Percentiles rank a stretch among this genome's conserved stretches.
These are phyloP conservation scores for Chalciporus piperatus DNA, from an alignment of 768 basidiomycete species.

Conservation along the genomic window DNA sequence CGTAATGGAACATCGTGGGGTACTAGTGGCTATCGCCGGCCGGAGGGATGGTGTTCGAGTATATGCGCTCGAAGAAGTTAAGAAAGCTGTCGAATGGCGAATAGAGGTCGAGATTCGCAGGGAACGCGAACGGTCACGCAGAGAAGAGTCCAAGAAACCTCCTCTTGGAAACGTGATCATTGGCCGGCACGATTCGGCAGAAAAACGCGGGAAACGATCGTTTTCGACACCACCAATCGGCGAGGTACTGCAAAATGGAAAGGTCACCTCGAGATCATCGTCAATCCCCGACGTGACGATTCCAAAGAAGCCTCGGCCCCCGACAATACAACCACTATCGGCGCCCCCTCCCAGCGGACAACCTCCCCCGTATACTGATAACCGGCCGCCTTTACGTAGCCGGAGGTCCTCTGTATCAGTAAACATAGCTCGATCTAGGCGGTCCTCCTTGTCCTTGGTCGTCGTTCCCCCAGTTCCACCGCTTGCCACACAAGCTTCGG, in stretches of 20 bases:
- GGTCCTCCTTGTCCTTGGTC: conserved; percentile 59
- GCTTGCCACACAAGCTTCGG: conserved; percentile 31
- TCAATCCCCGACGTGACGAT: conserved; percentile 11
- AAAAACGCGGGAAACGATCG: conserved; percentile 48
- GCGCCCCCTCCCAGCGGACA: conserved; percentile 40
- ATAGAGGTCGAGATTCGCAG: conserved; percentile 76
- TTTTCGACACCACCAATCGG: conserved; percentile 48
- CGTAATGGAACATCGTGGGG: conserved; percentile 89
- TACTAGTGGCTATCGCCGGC: conserved; percentile 87
- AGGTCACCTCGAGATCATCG: conserved; percentile 19
- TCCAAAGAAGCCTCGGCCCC: conserved; percentile 27
- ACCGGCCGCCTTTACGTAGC: conserved; percentile 34
- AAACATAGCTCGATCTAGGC: conserved; percentile 43
- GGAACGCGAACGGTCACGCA: conserved; percentile 68
- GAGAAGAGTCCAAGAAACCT: conserved; percentile 62
- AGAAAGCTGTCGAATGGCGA: conserved; percentile 84
- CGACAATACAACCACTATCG: conserved; percentile 23
- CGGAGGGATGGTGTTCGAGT: conserved; percentile 84
- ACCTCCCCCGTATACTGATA: conserved; percentile 63
- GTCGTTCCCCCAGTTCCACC: conserved; percentile 39
- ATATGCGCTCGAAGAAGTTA: conserved; percentile 84
- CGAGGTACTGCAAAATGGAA: conserved; percentile 20
- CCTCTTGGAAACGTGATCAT: conserved; percentile 35
- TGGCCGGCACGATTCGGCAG: conserved; percentile 40
- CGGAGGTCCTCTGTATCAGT: conserved; percentile 44